Base-by-base conservation (phyloP, 1,139 yeast species). In the Taphrina betulina region DNA sequence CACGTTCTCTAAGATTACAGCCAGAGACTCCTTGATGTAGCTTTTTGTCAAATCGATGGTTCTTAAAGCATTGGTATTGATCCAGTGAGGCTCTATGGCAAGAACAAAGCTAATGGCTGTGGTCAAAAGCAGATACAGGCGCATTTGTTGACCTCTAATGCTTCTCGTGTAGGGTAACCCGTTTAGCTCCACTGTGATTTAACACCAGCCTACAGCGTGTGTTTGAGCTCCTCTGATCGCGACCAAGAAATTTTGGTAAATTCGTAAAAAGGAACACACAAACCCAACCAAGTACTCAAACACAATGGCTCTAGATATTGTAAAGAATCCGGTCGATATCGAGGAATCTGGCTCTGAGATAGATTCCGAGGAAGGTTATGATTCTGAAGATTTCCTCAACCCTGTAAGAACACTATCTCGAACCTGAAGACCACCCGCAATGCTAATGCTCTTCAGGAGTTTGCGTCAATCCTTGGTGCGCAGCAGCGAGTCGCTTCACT, bases 21-120 rank as follows among this genome's bases (percentile, higher is more conserved):
- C 69, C 55, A 78, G 72, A 12, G 79, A 73, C 67, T 86, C 95
- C 63, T 79, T 80, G 55, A 82, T 76, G 67, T 83, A 90, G 4
- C 90, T 72, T 63, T 79, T 80, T 31, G 79, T 68, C 57, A 89
- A 75, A 65, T 89, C 96, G 41, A 88, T 66, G 10, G 66, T 63
- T 43, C 69, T 69, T 17, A 62, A 37, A 35, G 68, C 58, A 26
- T 68, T 62, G 40, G 62, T 55, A 59, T 71, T 70, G 58, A 66
- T 68, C 54, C 54, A 50, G 28, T 50, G 22, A 14, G 38, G 54
- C 26, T 41, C 33, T 12, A 50, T 28, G n/a, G 45, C 40, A 4
- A 14, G 16, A 5, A 33, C 37, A 33, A 22, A 29, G 14, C n/a
- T 26, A 26, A 26, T 7, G 10, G 31, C 31, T 26, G 12, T 26